A percentile compares a stretch with the other conserved stretches of the same genome.
phyloP scores from a whole-genome alignment of 202 grass and related monocot genomes.

The Carex arenaria region DNA sequence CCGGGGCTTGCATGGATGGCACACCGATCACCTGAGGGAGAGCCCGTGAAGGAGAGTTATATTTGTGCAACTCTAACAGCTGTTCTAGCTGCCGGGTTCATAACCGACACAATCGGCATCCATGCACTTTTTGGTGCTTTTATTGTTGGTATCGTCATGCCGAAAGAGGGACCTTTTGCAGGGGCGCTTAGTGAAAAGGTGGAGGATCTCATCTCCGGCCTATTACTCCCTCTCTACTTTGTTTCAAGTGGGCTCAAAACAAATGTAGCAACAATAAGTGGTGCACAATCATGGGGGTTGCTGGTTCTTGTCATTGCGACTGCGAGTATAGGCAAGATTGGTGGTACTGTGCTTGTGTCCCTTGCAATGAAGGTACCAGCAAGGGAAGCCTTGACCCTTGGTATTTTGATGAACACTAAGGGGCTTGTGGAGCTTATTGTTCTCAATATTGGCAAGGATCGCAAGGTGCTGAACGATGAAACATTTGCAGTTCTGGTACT shows the following conservation, averaged over 20 bases:
- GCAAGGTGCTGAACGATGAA: conserved; percentile 40
- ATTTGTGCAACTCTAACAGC: conserved; percentile 39
- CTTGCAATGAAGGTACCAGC: conserved; percentile 20
- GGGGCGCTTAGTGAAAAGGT: conserved; percentile 62
- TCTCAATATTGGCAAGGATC: conserved; percentile 42
- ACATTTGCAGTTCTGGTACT: conserved; percentile 38
- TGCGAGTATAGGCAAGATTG: conserved; percentile 39
- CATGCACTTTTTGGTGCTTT: conserved; percentile 81
- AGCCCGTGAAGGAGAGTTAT: conserved; percentile 36
- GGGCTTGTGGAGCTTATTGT: conserved; percentile 47
- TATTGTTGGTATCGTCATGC: conserved; percentile 57
- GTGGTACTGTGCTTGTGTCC: conserved; percentile 32
- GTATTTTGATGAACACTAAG: conserved; percentile 47
- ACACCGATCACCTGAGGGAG: conserved; percentile 27
- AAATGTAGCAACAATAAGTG: conserved; percentile 18
- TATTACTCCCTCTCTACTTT: conserved; percentile 32
- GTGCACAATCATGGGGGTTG: conserved; percentile 22
- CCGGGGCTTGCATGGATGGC: conserved; percentile 32
- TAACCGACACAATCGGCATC: conserved; percentile 67
- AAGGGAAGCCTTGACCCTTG: conserved; percentile 31
- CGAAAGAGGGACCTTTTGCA: conserved; percentile 63
- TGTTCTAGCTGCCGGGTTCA: conserved; percentile 44
- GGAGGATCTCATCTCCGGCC: conserved; percentile 55
- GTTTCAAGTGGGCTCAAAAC: conserved; percentile 29
- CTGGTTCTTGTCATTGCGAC: conserved; percentile 28